Base-by-base conservation (phyloP, 2,329 filamentous ascomycete species). In the Aphanoascus verrucosus region DNA sequence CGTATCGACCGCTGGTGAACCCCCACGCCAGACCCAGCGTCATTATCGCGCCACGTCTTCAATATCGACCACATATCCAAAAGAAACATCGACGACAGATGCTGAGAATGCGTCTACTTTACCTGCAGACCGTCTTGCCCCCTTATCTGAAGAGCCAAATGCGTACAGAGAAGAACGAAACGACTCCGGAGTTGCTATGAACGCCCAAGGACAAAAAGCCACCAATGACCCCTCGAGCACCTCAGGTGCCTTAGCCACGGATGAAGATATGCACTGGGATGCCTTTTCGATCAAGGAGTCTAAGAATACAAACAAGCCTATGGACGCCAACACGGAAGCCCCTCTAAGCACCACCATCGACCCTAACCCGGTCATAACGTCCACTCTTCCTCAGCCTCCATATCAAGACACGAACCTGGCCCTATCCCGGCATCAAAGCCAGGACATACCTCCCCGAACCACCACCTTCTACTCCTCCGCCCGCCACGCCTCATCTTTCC, bases 181-280 rank as follows among this genome's bases (percentile, higher is more conserved):
- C 20, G 41, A 40, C 38, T 52, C 41, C 14, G 50, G 37, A 8
- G 32, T 52, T 28, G 32, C 42, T 8, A 46, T 45, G 42, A 38
- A 46, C 11, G 20, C 8, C 5, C 32, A 17, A 3, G 50, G 19
- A n/a, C 12, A 17, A 28, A 28, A 52, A 5, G 35, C 11, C 1
- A 11, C 23, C n/a, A 31, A 38, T 31, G 7, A 52, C 32, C 41
- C 34, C 8, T 23, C 48, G 9, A 14, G 14, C 43, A 46, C 41
- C 8, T 46, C 50, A 23, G 32, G 14, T n/a, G 41, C 34, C 7
- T 6, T 41, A 14, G 15, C 28, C 14, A 38, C 6, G 23, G 42
- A 15, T 12, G 5, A 8, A 38, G 8, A 12, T 2, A 32, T 23
- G 42, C 17, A 45, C 23, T 43, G 48, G 48, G 40, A 35, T 31